Base-by-base conservation (phyloP, 2,329 filamentous ascomycete species). In the Trichoderma breve region DNA sequence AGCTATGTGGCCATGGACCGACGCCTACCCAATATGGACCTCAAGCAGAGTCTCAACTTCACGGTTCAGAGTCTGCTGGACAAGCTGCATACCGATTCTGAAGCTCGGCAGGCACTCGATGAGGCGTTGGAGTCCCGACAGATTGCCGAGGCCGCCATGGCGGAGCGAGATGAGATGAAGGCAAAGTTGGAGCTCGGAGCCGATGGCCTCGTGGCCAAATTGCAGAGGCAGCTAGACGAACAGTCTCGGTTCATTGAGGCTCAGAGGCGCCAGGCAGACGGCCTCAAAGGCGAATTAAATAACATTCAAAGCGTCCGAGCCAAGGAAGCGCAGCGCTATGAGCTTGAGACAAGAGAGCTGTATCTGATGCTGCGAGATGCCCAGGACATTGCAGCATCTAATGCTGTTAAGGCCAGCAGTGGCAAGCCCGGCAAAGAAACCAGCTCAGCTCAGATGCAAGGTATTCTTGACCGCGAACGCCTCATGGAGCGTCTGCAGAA, bases 1-100 rank as follows among this genome's bases (percentile, higher is more conserved):
- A 97, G 94, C 82, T 98, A 98, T 82, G 95, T 99, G 74, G 95
- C 95, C 77, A 99, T 99, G 95, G 96, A 99, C 82, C 90, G 96
- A 79, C 89, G 96, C 74, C 83, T 98, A 75, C 96, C 96, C 51
- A 95, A 99, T 82, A 95, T 98, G 90, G 96, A 99, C 81, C 88
- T 99, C 73, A 98, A 98, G 84, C 95, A 98, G 81, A 97, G 94
- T 79, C 88, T 99, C 75, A 98, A 97, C 81, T 98, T 98, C 78
- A 98, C 95, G 0, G 96, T 99, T 11, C 96, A 98, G 83, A 97
- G 90, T 81, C 86, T 99, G 76, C 86, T 99, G 74, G 96, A 98
- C 84, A 97, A 97, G 83, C 86, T 99, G 67, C 96, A 98, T 80
- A 98, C 96, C 2, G 96, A 99, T 82, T 95, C 93, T 0, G 96